Evolutionary conservation across 495 filamentous ascomycete genomes (phyloP).

Genomic region (Penicillium longicatenatum): DNA sequence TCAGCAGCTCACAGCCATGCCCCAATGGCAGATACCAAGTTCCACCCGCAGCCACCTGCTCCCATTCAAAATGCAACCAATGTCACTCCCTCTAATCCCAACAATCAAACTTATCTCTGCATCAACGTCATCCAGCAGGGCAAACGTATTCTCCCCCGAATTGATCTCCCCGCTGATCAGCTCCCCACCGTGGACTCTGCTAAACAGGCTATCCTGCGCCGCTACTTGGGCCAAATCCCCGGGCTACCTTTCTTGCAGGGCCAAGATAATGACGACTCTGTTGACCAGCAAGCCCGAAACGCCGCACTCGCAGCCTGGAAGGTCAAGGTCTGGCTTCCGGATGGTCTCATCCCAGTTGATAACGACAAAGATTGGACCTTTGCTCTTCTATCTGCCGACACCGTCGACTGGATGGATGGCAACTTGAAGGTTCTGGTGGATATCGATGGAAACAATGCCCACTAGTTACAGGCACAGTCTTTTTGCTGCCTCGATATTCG

Average conservation of each 20-base stretch:
- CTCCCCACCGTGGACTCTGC: constrained; percentile 37
- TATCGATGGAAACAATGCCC: constrained; percentile 19
- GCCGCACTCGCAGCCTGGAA: constrained; percentile 31
- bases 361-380: constrained; percentile 50
- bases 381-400: constrained; percentile 42
- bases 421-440: constrained; percentile 50
- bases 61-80: constrained; percentile 10
- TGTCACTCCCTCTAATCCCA: neutral
- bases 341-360: constrained; percentile 39
- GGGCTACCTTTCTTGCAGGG: constrained; percentile 18
- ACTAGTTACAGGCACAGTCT: neutral
- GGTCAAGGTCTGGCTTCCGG: constrained; percentile 43
- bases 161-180: constrained; percentile 40
- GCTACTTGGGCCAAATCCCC: constrained; percentile 37
- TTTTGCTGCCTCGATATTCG: neutral
- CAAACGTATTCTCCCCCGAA: constrained; percentile 43
- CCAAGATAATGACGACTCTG: constrained; percentile 9
- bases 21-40: constrained; percentile 21
- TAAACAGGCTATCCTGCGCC: constrained; percentile 35
- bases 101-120: constrained; percentile 33
- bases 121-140: constrained; percentile 46
- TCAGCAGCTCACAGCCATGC: constrained; percentile 14
- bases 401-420: constrained; percentile 56
- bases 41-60: constrained; percentile 20
- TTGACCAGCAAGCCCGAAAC: constrained; percentile 4